Evolutionary conservation across 306 rosid species (phyloP), one percentile per base, ranked within the genome.

Genomic region (Albizia julibrissin): DNA sequence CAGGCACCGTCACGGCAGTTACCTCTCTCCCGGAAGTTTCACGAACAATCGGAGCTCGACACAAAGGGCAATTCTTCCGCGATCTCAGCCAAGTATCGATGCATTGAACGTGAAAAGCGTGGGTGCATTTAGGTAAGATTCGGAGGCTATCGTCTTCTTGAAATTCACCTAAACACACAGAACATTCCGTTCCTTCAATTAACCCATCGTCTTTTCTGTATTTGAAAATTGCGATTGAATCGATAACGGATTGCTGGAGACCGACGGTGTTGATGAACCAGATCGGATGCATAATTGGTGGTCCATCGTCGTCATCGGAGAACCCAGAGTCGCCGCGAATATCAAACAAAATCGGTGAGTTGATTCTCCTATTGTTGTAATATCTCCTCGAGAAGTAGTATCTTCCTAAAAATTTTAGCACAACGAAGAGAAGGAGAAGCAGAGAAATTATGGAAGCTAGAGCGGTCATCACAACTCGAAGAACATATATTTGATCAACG

Each of bases 151-250:
- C 92, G 8, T 89, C 90, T 18, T 91, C 86, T 85, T 88, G 83
- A 73, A 94, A 94, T 62, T 94, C 97, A 33, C 90, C 71, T 9
- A 94, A 79, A 76, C 98, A 94, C 79, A 94, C 93, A 56, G 98
- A 89, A 42, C 98, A 94, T 50, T 91, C 93, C 4, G 92, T 85
- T 29, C 91, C 95, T 9, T 91, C 98, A 6, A 90, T 77, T 42
- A 94, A 56, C 4, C 90, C 91, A 64, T 92, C 97, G 1, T 79
- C 82, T 80, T 87, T 92, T 33, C 65, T 79, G 78, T 89, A 92
- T 52, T 85, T 83, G 67, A 83, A 90, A 22, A 87, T 88, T 0
- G 91, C 80, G 77, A 91, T 92, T 15, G 97, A 90, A 77, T 94
- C 97, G 24, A 94, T 92, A 0, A 85, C 73, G 8, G 96, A 82